Evolutionary conservation across 768 basidiomycete genomes (phyloP).

Genomic region (Cyclocybe cylindracea): DNA sequence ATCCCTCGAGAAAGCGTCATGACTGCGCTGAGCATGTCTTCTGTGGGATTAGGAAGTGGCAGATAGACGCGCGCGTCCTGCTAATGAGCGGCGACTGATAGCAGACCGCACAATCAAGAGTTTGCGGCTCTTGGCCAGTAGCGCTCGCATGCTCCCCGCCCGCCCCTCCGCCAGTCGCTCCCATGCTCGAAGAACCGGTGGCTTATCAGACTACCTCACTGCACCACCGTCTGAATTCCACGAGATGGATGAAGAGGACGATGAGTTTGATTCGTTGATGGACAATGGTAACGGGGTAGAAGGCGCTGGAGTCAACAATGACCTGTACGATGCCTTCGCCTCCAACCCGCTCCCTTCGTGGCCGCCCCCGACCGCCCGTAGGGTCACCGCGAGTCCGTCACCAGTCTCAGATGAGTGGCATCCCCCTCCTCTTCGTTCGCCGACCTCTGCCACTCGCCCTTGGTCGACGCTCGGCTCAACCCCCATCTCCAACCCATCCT

Average conservation of each 20-base stretch:
- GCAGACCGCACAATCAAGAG: conserved; percentile 67
- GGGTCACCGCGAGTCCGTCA: conserved; percentile 29
- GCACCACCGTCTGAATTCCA: conserved; percentile 51
- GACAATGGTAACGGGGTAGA: conserved; percentile 44
- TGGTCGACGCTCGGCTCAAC: conserved; percentile 28
- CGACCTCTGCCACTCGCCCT: conserved; percentile 27
- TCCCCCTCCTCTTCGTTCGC: conserved; percentile 20
- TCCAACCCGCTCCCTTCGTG: conserved; percentile 12
- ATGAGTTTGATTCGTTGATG: conserved; percentile 51
- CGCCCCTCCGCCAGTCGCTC: conserved; percentile 29
- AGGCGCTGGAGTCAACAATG: conserved; percentile 57
- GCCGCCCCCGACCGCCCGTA: conserved; percentile 20
- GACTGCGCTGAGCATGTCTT: background rate
- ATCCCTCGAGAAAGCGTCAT: background rate
- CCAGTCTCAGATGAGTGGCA: conserved; percentile 37
- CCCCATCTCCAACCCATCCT: conserved; percentile 20
- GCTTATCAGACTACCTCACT: conserved; percentile 51
- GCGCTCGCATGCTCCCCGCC: conserved; percentile 54
- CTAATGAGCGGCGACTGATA: conserved; percentile 61
- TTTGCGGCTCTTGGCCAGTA: conserved; percentile 56
- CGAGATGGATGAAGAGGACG: conserved; percentile 74
- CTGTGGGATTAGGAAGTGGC: conserved; percentile 62
- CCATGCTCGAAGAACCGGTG: conserved; percentile 36
- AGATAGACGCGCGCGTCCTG: conserved; percentile 61
- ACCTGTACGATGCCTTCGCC: conserved; percentile 66